Evolutionary conservation across 2,329 filamentous ascomycete genomes (phyloP).

Genomic region (Cordyceps fumosorosea): DNA sequence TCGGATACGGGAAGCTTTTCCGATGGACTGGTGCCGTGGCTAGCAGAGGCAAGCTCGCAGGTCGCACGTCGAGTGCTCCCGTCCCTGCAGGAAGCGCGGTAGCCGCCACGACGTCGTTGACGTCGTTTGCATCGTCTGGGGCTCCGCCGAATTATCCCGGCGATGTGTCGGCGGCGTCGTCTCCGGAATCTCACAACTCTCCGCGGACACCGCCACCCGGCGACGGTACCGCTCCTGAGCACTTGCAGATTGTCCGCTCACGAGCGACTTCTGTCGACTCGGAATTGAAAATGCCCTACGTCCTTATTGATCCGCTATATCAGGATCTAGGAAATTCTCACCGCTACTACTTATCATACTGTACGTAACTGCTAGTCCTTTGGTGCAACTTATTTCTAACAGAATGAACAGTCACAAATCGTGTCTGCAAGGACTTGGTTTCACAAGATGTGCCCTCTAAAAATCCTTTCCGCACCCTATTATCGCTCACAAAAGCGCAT

Average conservation of each 20-base stretch:
- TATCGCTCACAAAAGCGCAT: slow-evolving; percentile 35
- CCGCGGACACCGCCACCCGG: not conserved
- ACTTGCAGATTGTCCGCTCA: slow-evolving; percentile 24
- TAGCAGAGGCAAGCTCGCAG: slow-evolving; percentile 35
- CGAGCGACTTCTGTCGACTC: slow-evolving; percentile 16
- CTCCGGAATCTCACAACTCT: not conserved
- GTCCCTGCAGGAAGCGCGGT: slow-evolving; percentile 1
- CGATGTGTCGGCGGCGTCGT: not conserved
- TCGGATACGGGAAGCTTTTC: slow-evolving; percentile 47
- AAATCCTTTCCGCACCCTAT: slow-evolving; percentile 41
- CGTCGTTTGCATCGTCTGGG: not conserved
- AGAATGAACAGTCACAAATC: slow-evolving; percentile 32
- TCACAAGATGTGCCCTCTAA: slow-evolving; percentile 35
- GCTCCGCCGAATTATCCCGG: not conserved
- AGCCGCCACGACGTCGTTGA: not conserved
- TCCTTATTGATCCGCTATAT: slow-evolving; percentile 36
- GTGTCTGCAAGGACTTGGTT: slow-evolving; percentile 48
- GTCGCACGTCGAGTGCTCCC: slow-evolving; percentile 31
- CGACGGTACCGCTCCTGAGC: not conserved
- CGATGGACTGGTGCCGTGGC: slow-evolving; percentile 45
- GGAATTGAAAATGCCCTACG: slow-evolving; percentile 27
- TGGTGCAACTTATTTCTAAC: not conserved
- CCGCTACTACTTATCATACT: slow-evolving; percentile 36
- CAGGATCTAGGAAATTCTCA: slow-evolving; percentile 48
- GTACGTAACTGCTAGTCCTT: slow-evolving; percentile 20